Evolutionary conservation across 2,329 filamentous ascomycete species (phyloP), one percentile per base, ranked within the genome.

Genomic region (Chrysoporthe cubensis): DNA sequence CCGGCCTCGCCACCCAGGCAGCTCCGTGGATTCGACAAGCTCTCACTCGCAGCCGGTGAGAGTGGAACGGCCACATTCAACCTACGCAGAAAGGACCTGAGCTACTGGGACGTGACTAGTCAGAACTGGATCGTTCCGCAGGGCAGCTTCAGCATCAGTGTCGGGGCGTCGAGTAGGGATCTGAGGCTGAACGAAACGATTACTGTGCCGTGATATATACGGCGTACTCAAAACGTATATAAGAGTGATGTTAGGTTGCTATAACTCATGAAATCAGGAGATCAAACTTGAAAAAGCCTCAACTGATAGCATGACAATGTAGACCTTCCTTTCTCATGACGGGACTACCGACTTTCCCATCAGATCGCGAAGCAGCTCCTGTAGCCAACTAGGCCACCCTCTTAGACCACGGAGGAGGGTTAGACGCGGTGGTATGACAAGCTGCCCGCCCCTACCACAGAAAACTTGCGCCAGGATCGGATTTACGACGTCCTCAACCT

Each of bases 1-100:
- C 78, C 76, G 4, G 71, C 77, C 2, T 76, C 80, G 2, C 83
- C 83, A 57, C 77, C 78, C 0, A 78, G 78, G 68, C 87, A 89
- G 74, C 80, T 91, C 5, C 81, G 89, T 21, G 88, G 89, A 5
- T 91, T 91, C 72, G 82, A 83, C 68, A 90, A 91, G 77, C 79
- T 88, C 6, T 75, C 75, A 18, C 74, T 91, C 21, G 78, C 77
- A 4, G 74, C 82, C 0, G 85, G 83, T 1, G 81, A 83, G 65
- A 82, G 77, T 2, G 76, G 80, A 46, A 83, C 77, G 1, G 82
- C 87, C 2, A 80, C 76, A 0, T 85, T 91, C 71, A 77, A 80
- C 16, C 74, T 92, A 43, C 84, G 82, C 46, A 81, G 87, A 52
- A 83, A 87, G 62, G 90, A 91, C 75, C 70, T 92, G 50, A 89